phyloP scores from a whole-genome alignment of 2,329 filamentous ascomycete species.

The Fusarium bulbicola region DNA sequence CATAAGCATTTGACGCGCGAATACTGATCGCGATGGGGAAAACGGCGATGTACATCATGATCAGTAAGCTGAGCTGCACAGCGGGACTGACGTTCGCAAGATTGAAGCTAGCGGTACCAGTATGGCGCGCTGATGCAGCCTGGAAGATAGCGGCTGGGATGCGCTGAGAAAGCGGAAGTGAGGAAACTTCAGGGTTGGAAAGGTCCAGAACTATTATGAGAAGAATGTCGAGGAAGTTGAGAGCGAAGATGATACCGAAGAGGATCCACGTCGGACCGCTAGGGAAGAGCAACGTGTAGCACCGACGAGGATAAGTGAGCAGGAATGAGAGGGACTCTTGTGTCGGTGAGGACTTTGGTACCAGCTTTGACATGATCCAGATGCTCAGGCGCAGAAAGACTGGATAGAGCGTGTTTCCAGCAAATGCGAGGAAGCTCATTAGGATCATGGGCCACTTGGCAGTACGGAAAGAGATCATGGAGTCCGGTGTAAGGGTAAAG shows the following conservation, averaged over 20 bases:
- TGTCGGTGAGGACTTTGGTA: slow-evolving; percentile 49
- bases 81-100: slow-evolving; percentile 60
- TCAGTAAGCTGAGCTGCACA: slow-evolving; percentile 65
- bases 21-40: slow-evolving; percentile 70
- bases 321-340: slow-evolving; percentile 62
- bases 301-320: slow-evolving; percentile 68
- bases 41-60: slow-evolving; percentile 73
- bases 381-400: slow-evolving; percentile 65
- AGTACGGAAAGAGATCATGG: slow-evolving; percentile 59
- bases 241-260: slow-evolving; percentile 56
- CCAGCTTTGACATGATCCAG: slow-evolving; percentile 61
- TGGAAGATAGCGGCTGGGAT: slow-evolving; percentile 66
- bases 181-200: slow-evolving; percentile 56
- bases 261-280: slow-evolving; percentile 67
- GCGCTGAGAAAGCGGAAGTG: slow-evolving; percentile 52
- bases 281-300: slow-evolving; percentile 70
- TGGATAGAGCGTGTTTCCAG: slow-evolving; percentile 65
- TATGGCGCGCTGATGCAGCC: slow-evolving; percentile 58
- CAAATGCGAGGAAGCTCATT: slow-evolving; percentile 58
- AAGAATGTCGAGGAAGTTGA: slow-evolving; percentile 64
- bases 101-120: slow-evolving; percentile 59
- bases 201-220: slow-evolving; percentile 63
- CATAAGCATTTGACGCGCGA: slow-evolving; percentile 67
- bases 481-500: slow-evolving; percentile 60
- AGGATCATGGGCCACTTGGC: slow-evolving; percentile 55